These are phyloP conservation scores for Violaceomyces palustris DNA, from an alignment of 1,284 basidiomycete species.

Conservation along the genomic window DNA sequence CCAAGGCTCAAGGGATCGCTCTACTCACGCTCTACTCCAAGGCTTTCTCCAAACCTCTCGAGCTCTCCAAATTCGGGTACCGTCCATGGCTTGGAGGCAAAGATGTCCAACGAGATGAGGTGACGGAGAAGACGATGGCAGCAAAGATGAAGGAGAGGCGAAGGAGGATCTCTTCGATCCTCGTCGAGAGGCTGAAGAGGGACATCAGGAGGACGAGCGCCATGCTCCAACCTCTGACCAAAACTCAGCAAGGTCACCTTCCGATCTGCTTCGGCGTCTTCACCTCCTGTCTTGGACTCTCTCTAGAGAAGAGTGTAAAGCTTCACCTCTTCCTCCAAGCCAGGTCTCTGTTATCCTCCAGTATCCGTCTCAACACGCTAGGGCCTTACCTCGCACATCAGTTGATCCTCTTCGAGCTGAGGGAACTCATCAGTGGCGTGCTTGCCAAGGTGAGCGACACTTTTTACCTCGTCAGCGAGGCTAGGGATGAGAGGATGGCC, in stretches of 20 bases:
- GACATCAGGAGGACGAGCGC: conserved; percentile 22
- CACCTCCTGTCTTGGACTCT: conserved; percentile 69
- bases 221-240: no score
- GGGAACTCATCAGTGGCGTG: conserved; percentile 11
- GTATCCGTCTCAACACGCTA: conserved; percentile 81
- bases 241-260: conserved; percentile 70
- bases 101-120: background rate
- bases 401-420: conserved; percentile 68
- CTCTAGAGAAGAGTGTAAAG: conserved; percentile 64
- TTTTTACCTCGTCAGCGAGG: background rate
- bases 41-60: conserved; percentile 21
- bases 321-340: conserved; percentile 90
- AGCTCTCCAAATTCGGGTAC: conserved; percentile 3
- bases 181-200: conserved; percentile 14
- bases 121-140: no score
- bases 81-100: no score
- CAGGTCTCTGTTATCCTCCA: conserved; percentile 79
- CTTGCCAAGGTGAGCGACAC: conserved; percentile 2
- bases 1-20: conserved; percentile 85
- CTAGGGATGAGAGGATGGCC: conserved; percentile 1
- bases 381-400: conserved; percentile 92
- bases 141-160: background rate
- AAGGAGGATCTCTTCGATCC: conserved; percentile 4
- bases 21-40: conserved; percentile 76
- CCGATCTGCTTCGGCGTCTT: conserved; percentile 85